These are phyloP conservation scores for Rhizopogon rudus DNA, from an alignment of 768 basidiomycete genomes.

Conservation along the genomic window DNA sequence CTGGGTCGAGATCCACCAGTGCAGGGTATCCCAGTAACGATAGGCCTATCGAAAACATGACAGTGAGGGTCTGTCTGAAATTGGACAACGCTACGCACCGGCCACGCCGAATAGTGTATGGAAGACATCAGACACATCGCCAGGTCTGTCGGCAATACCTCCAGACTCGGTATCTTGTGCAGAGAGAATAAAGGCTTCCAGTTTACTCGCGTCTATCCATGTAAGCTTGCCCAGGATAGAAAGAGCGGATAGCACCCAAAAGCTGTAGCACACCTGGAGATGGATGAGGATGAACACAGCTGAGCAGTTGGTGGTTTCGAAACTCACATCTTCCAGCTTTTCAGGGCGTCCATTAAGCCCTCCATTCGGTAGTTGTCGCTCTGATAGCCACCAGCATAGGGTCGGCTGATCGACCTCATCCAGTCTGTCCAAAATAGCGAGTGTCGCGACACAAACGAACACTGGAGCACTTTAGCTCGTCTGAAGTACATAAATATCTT, in stretches of 20 bases:
- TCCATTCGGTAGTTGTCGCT: constrained; percentile 89
- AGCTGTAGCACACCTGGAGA: constrained; percentile 91
- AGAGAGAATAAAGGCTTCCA: constrained; percentile 78
- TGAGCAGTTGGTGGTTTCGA: background rate
- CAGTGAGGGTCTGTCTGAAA: background rate
- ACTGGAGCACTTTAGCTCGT: constrained; percentile 39
- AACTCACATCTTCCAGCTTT: constrained; percentile 88
- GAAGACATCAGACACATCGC: constrained; percentile 95
- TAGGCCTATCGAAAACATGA: constrained; percentile 47
- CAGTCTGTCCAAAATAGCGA: constrained; percentile 82
- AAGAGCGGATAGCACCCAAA: constrained; percentile 90
- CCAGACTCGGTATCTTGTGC: constrained; percentile 88
- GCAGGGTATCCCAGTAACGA: constrained; percentile 41
- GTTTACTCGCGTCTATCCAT: constrained; percentile 85
- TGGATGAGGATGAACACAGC: background rate
- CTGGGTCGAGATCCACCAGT: constrained; percentile 76
- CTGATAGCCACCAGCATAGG: constrained; percentile 89
- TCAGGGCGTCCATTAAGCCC: constrained; percentile 97
- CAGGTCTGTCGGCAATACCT: constrained; percentile 91
- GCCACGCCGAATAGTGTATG: constrained; percentile 93
- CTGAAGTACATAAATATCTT: background rate
- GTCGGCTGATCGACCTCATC: constrained; percentile 78
- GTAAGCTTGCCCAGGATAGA: constrained; percentile 76
- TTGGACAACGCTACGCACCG: constrained; percentile 36
- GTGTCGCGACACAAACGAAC: constrained; percentile 82